Percentiles rank a stretch among this genome's conserved stretches.
These are phyloP conservation scores for Lathyrus oleraceus DNA, from an alignment of 306 rosid genomes.

Conservation along the genomic window DNA sequence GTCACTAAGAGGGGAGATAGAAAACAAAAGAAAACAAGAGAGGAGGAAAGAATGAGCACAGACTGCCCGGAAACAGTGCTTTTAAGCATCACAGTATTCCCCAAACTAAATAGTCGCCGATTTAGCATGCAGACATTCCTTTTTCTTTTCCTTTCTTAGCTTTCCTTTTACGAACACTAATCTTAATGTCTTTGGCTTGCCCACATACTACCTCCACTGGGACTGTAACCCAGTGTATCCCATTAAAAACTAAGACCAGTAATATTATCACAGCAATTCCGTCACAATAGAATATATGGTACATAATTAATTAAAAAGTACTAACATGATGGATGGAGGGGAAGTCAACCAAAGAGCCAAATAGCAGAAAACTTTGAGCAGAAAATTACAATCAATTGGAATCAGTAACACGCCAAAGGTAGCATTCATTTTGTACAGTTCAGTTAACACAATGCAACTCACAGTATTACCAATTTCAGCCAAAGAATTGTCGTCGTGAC, in stretches of 20 bases:
- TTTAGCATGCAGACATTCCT: neutral
- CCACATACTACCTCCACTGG: neutral
- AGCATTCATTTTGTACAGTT: neutral
- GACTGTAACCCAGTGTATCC: neutral
- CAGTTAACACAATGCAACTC: slow-evolving; percentile 12
- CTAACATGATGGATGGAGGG: neutral
- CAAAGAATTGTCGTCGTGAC: neutral
- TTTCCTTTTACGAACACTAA: neutral
- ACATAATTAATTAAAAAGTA: slow-evolving; percentile 6
- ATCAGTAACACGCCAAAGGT: slow-evolving; percentile 6
- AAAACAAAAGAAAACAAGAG: neutral
- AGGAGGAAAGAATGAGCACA: neutral
- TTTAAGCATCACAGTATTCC: neutral
- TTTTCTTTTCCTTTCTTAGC: slow-evolving; percentile 2
- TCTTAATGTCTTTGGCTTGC: neutral
- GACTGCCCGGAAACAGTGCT: neutral
- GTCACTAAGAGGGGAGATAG: neutral
- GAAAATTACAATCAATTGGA: slow-evolving; percentile 25
- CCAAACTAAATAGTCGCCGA: neutral
- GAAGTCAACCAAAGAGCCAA: slow-evolving; percentile 1
- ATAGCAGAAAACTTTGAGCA: neutral
- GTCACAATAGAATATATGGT: neutral
- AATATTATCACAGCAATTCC: slow-evolving; percentile 5
- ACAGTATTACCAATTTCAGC: slow-evolving; percentile 4
- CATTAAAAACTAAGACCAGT: slow-evolving; percentile 1